phyloP scores from a whole-genome alignment of 805 yeast species.

The Candida montana region DNA sequence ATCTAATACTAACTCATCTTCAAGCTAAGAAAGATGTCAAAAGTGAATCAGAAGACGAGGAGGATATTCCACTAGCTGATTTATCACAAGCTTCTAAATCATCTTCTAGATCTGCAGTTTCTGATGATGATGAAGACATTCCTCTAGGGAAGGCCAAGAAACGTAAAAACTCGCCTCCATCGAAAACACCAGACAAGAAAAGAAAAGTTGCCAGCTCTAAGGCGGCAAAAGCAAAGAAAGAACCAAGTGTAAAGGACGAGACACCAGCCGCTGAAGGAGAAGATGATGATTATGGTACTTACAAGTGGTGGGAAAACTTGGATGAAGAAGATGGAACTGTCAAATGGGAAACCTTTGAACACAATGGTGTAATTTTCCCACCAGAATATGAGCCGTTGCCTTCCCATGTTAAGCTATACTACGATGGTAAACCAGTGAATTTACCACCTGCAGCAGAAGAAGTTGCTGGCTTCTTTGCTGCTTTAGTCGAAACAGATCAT shows the following conservation, averaged over 20 bases:
- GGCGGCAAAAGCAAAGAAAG: conserved; percentile 1
- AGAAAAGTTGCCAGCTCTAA: conserved; percentile 22
- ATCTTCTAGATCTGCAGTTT: conserved; percentile 14
- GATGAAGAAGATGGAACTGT: conserved; percentile 58
- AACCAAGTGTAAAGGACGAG: conserved; percentile 7
- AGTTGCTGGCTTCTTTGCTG: conserved; percentile 93
- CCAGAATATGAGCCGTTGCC: conserved; percentile 90
- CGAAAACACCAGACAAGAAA: conserved; percentile 17
- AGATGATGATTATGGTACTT: conserved; percentile 59
- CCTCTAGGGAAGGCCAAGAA: conserved; percentile 15
- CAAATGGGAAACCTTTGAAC: conserved; percentile 84
- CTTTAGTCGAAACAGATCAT: conserved; percentile 83
- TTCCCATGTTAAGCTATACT: conserved; percentile 62
- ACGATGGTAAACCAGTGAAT: conserved; percentile 69
- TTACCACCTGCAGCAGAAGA: conserved; percentile 86
- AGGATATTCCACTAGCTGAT: conserved; percentile 19
- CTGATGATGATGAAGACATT: conserved; percentile 10
- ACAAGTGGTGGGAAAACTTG: conserved; percentile 82
- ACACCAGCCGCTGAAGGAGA: conserved; percentile 29
- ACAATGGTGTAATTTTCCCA: conserved; percentile 89
- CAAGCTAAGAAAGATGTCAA: background rate
- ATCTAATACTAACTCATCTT: background rate
- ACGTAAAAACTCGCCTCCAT: conserved; percentile 12
- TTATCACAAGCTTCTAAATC: conserved; percentile 11
- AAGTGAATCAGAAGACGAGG: conserved; percentile 19